A percentile compares a stretch with the other conserved stretches of the same genome.
These are phyloP conservation scores for Linderniella brevidens DNA, from an alignment of 257 asterid genomes.

Conservation along the genomic window DNA sequence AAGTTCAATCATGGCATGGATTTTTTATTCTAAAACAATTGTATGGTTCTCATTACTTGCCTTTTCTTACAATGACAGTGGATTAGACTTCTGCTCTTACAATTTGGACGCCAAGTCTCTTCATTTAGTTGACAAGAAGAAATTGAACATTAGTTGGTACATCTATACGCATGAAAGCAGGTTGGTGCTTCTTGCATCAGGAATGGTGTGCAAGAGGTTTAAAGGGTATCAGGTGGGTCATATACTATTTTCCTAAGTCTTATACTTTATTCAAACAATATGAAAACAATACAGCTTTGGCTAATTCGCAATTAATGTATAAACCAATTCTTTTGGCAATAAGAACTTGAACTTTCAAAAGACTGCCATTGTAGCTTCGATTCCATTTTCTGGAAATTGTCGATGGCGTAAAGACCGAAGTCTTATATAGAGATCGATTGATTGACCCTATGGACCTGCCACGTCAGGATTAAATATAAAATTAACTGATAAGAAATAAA, in stretches of 20 bases:
- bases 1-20: too few relatives aligned
- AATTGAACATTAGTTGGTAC: constrained; percentile 62
- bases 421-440: too few relatives aligned
- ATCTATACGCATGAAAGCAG: constrained; percentile 93
- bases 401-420: too few relatives aligned
- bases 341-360: too few relatives aligned
- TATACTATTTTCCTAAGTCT: constrained; percentile 5
- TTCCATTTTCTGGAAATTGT: too few relatives aligned
- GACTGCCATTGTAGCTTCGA: too few relatives aligned
- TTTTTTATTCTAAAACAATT: too few relatives aligned
- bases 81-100: constrained; percentile 61
- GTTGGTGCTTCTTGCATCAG: constrained; percentile 89
- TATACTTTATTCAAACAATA: background rate
- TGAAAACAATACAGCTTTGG: background rate
- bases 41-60: background rate
- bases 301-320: too few relatives aligned
- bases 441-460: too few relatives aligned
- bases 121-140: constrained; percentile 65
- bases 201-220: constrained; percentile 78
- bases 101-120: constrained; percentile 39
- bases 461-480: too few relatives aligned
- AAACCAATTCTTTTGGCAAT: too few relatives aligned
- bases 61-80: constrained; percentile 36
- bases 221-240: constrained; percentile 78
- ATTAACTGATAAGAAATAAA: too few relatives aligned